Evolutionary conservation across 176 grass and related monocot genomes (phyloP).

Genomic region (Dactylis glomerata): DNA sequence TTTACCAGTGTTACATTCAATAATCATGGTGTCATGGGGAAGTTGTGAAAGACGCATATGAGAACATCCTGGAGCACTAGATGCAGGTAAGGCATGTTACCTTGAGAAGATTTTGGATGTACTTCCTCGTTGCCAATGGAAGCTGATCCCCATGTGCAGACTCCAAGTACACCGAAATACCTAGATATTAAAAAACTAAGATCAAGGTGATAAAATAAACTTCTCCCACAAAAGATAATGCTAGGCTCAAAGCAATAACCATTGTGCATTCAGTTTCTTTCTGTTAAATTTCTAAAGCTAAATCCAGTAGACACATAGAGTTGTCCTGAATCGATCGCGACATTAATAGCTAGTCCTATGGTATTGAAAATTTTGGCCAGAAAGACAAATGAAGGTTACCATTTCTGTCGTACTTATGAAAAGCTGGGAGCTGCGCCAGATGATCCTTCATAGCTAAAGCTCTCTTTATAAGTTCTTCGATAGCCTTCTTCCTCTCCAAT

Average conservation of each 20-base stretch:
- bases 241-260: neutral
- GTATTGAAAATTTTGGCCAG: neutral
- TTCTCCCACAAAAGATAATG: neutral
- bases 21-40: conserved; percentile 5
- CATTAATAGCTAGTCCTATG: neutral
- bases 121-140: conserved; percentile 46
- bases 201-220: neutral
- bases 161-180: conserved; percentile 63
- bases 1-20: conserved; percentile 14
- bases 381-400: conserved; percentile 41
- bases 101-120: conserved; percentile 86
- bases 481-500: conserved; percentile 58
- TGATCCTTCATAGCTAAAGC: conserved; percentile 54
- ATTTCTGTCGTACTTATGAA: conserved; percentile 59
- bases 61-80: neutral
- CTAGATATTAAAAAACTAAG: conserved; percentile 38
- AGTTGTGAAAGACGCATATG: neutral
- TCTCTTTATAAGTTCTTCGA: conserved; percentile 58
- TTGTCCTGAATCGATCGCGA: neutral
- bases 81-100: conserved; percentile 18
- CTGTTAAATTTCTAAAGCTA: neutral
- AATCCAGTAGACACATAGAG: neutral
- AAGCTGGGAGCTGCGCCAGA: conserved; percentile 53
- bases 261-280: neutral
- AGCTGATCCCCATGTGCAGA: conserved; percentile 60